Evolutionary conservation across 106 monocot genomes (phyloP).

Genomic region (Xerophyta viscosa): DNA sequence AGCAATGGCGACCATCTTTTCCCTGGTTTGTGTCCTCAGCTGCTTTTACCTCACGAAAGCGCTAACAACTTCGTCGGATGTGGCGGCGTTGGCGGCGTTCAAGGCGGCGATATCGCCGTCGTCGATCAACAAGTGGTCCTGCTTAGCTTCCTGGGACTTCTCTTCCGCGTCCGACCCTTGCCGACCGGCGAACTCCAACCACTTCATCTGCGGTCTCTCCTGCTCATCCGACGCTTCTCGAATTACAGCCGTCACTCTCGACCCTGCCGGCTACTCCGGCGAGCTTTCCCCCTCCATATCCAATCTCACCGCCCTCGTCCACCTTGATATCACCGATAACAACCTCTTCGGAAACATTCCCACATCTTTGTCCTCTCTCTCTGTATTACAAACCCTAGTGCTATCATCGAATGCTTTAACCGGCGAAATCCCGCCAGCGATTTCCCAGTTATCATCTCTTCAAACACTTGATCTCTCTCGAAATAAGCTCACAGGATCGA

Average conservation of each 20-base stretch:
- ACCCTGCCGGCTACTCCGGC: constrained; percentile 49
- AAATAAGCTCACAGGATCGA: constrained; percentile 29
- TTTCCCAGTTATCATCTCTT: constrained; percentile 17
- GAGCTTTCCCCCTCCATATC: constrained; percentile 18
- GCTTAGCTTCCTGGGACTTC: constrained; percentile 73
- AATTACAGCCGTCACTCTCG: constrained; percentile 29
- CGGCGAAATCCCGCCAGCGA: constrained; percentile 16
- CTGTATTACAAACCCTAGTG: constrained; percentile 23
- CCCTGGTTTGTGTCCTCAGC: no score
- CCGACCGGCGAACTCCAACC: constrained; percentile 14
- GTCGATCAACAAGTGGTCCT: constrained; percentile 42
- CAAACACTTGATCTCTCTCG: constrained; percentile 29
- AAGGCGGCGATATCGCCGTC: constrained; percentile 25
- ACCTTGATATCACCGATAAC: constrained; percentile 42
- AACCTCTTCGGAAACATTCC: constrained; percentile 34
- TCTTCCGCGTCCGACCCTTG: constrained; percentile 42
- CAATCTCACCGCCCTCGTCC: constrained; percentile 33
- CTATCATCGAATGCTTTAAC: constrained; percentile 41
- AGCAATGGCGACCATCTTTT: no score
- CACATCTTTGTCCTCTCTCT: constrained; percentile 13
- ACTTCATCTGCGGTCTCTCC: constrained; percentile 44
- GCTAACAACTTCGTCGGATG: constrained; percentile 24
- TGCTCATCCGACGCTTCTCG: not conserved
- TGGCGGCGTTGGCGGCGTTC: constrained; percentile 33
- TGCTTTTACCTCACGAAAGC: not conserved